Base-by-base conservation (phyloP, 345 rosid species). In the Populus nigra region DNA sequence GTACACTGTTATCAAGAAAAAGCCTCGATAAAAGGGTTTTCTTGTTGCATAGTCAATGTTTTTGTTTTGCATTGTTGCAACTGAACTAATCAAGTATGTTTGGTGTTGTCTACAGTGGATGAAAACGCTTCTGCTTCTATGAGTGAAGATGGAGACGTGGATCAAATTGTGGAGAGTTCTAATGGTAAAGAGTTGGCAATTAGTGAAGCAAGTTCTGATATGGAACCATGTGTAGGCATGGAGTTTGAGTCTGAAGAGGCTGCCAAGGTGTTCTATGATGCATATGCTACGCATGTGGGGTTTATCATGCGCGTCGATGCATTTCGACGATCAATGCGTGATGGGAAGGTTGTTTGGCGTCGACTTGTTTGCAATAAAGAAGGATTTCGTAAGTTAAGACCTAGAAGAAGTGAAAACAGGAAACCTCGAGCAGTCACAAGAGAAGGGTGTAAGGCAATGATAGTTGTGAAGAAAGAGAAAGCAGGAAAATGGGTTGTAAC, bases 361-460 rank as follows among this genome's bases (percentile, higher is more conserved):
- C 76, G 84, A 41, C 88, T 88, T 68, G 91, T 85, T 5, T 88
- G 89, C 76, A 85, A 88, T 78, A 87, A 77, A 79, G 88, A 88
- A 71, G 89, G 91, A 8, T 86, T 83, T 78, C 86, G 88, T 66
- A 78, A 77, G 73, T 79, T 76, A 43, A 81, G 85, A 50, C 87
- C 79, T 31, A 79, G 79, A 67, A 75, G 80, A 65, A 83, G 86
- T n/a, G 73, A 73, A 55, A 84, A 79, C 71, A 84, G 85, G 75
- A 77, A 84, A 73, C 87, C 89, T 25, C 84, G 87, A 65, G 87
- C 87, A 20, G 72, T 84, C 76, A 87, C 87, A 68, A 73, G 87
- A 73, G 88, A 82, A 84, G 89, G 91, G 33, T 85, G 91, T 62
- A 85, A 83, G 84, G 91, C 91, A 20, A 82, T 76, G 85, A 82